Conservation (phyloP, 2,329 filamentous ascomycete genomes). For the Amauroascus verrucosus region DNA sequence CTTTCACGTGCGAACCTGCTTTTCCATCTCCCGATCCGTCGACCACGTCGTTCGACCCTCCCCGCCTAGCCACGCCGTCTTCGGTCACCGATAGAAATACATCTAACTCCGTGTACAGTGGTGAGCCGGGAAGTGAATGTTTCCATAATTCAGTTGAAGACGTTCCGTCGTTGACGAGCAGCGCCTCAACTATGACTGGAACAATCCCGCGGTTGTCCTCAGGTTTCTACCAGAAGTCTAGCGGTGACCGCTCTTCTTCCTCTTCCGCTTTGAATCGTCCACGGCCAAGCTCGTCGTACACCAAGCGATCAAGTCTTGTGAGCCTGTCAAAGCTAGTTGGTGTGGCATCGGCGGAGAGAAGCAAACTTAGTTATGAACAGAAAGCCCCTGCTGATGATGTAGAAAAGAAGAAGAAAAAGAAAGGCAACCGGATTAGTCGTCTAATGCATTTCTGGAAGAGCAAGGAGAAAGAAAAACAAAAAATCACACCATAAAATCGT, state of each 20-base stretch:
- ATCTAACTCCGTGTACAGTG: slow-evolving; percentile 21
- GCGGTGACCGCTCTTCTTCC: slow-evolving; percentile 37
- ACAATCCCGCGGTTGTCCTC: slow-evolving; percentile 36
- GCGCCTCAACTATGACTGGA: slow-evolving; percentile 39
- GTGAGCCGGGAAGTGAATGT: slow-evolving; percentile 31
- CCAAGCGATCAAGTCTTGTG: slow-evolving; percentile 39
- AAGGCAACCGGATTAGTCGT: slow-evolving; percentile 37
- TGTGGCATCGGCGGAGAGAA: slow-evolving; percentile 35
- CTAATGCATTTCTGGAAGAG: slow-evolving; percentile 42
- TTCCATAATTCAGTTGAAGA: slow-evolving; percentile 39
- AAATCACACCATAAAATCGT: neutral
- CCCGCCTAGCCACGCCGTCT: slow-evolving; percentile 33
- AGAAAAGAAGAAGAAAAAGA: slow-evolving; percentile 35
- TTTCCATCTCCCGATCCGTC: slow-evolving; percentile 39
- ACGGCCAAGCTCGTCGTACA: slow-evolving; percentile 32
- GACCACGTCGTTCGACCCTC: slow-evolving; percentile 34
- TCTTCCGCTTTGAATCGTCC: slow-evolving; percentile 33
- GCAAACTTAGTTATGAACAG: slow-evolving; percentile 38
- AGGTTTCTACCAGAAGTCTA: slow-evolving; percentile 31
- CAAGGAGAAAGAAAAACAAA: slow-evolving; percentile 36
- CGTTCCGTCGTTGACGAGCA: slow-evolving; percentile 42
- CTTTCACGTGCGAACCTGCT: slow-evolving; percentile 32
- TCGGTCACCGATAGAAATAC: slow-evolving; percentile 35
- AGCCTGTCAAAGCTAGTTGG: slow-evolving; percentile 41
- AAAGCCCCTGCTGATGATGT: slow-evolving; percentile 33